Base-by-base conservation (phyloP, 257 asterid genomes). In the Solanum ossicruentum region DNA sequence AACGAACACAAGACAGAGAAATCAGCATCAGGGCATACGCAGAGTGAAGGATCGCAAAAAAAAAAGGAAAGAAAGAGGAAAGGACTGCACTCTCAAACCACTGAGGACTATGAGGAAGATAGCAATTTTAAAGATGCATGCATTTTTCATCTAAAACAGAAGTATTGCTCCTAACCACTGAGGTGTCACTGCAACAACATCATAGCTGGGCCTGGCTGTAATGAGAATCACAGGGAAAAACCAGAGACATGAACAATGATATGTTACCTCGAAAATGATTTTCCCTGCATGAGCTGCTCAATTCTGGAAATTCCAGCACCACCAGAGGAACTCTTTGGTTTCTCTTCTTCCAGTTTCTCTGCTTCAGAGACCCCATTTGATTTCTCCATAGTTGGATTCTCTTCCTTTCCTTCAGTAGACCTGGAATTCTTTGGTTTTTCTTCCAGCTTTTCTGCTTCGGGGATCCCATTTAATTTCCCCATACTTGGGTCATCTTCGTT, bases 261-360 rank as follows among this genome's bases (percentile, higher is more conserved):
- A 52, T 32, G n/a, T 10, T 90, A 95, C 99, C 98, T 87, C 1
- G 97, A 90, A 85, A 93, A 94, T 83, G 91, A 87, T 88, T 86
- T 91, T 73, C 91, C 95, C 86, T 91, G 89, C 84, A 94, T 90
- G 87, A 94, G 84, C 91, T 92, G 93, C 92, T 91, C 97, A 79
- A 95, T 93, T 87, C 90, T 90, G 66, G 91, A 88, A 88, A 93
- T 87, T 43, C 87, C 90, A 82, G 90, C 80, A 86, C 89, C 88
- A 80, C 85, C 87, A 58, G 84, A 45, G 9, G 87, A 80, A 70
- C 72, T 80, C 75, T 86, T 72, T 75, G 80, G 83, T 28, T 86
- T 77, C 67, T 84, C 91, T 84, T 81, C 85, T 41, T 84, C 85
- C 82, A 17, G 63, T 66, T 66, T 80, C 47, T 32, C 84, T 49